phyloP scores from a whole-genome alignment of 176 grass and related monocot genomes.

The Triticum turgidum region DNA sequence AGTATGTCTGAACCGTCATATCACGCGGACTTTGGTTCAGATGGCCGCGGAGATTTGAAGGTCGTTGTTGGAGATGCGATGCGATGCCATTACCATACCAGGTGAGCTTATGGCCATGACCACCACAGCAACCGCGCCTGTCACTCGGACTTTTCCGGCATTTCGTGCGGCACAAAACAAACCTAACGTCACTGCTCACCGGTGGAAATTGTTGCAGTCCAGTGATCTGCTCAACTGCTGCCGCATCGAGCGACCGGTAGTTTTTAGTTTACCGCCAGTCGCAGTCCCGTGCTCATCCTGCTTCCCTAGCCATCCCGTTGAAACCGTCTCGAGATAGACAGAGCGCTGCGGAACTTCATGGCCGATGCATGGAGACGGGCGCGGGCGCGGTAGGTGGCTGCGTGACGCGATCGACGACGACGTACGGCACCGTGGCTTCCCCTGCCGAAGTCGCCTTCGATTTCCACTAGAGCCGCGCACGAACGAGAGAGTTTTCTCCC shows the following conservation, averaged over 20 bases:
- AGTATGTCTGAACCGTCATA: too few relatives aligned
- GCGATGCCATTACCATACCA: too few relatives aligned
- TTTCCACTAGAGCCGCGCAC: too few relatives aligned
- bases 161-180: constrained; percentile 1
- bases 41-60: too few relatives aligned
- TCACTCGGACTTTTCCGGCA: neutral
- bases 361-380: neutral
- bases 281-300: neutral
- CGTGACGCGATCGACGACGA: neutral
- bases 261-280: neutral
- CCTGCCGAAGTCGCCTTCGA: neutral
- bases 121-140: too few relatives aligned
- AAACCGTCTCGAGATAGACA: neutral
- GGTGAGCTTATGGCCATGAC: too few relatives aligned
- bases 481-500: too few relatives aligned
- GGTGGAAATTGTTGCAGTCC: neutral
- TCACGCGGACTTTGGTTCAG: too few relatives aligned
- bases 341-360: too few relatives aligned
- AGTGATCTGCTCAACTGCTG: neutral
- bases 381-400: neutral
- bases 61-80: too few relatives aligned
- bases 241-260: neutral
- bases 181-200: neutral
- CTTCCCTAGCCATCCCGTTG: neutral
- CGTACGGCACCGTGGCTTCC: neutral